Evolutionary conservation across 2,329 filamentous ascomycete species (phyloP).

Genomic region (Colletotrichum paranaense): DNA sequence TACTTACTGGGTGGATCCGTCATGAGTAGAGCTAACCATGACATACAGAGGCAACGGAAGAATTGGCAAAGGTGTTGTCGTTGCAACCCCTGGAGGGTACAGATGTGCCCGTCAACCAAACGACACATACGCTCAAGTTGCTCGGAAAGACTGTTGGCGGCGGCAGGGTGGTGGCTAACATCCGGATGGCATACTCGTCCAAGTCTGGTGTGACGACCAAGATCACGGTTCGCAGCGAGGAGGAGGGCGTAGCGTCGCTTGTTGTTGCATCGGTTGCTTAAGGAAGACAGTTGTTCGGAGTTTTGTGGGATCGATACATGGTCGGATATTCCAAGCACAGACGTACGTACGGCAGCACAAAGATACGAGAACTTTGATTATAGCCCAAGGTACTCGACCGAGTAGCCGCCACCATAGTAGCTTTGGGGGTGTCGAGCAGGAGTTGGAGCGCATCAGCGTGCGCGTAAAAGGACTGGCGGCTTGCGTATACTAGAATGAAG

Average conservation of each 20-base stretch:
- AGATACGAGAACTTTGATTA: constrained; percentile 16
- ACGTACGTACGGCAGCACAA: constrained; percentile 18
- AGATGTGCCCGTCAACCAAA: constrained; percentile 88
- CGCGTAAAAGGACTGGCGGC: constrained; percentile 25
- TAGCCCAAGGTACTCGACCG: constrained; percentile 21
- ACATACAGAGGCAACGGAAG: constrained; percentile 86
- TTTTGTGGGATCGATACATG: constrained; percentile 34
- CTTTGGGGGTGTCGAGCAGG: not conserved
- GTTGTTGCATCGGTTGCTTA: constrained; percentile 88
- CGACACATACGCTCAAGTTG: constrained; percentile 93
- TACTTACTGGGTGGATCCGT: constrained; percentile 36
- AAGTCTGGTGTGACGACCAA: constrained; percentile 97
- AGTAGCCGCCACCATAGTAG: constrained; percentile 19
- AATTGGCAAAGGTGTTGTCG: constrained; percentile 86
- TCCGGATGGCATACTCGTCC: constrained; percentile 93
- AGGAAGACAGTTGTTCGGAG: constrained; percentile 41
- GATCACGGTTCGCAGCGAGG: constrained; percentile 91
- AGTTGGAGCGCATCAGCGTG: constrained; percentile 17
- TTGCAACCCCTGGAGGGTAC: constrained; percentile 95
- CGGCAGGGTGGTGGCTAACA: constrained; percentile 85
- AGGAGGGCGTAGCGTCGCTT: constrained; percentile 87
- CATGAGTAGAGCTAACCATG: constrained; percentile 32
- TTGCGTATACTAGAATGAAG: constrained; percentile 35
- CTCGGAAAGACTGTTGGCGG: constrained; percentile 95
- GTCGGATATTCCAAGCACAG: constrained; percentile 31